Evolutionary conservation across 495 filamentous ascomycete genomes (phyloP).

Genomic region (Glutinoglossum americanum): DNA sequence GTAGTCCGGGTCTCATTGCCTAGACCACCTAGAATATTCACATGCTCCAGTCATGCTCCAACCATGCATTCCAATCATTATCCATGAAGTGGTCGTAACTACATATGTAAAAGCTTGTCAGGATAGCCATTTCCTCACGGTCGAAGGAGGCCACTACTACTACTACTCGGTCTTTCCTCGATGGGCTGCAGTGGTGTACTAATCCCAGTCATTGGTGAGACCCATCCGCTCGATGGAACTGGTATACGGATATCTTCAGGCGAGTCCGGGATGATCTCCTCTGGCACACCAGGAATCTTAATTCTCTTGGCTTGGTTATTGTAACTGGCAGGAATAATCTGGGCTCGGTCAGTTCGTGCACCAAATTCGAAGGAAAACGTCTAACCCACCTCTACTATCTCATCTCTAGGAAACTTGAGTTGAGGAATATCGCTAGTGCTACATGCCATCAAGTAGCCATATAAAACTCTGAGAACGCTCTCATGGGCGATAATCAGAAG

Average conservation of each 20-base stretch:
- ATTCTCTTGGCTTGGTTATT: slow-evolving; percentile 87
- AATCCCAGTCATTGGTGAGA: slow-evolving; percentile 26
- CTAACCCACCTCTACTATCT: slow-evolving; percentile 66
- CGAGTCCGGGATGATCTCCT: slow-evolving; percentile 43
- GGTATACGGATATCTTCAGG: slow-evolving; percentile 74
- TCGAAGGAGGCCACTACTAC: not conserved
- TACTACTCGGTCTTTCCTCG: not conserved
- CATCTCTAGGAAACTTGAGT: slow-evolving; percentile 82
- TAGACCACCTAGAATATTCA: no score
- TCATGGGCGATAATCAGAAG: slow-evolving; percentile 96
- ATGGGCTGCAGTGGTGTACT: slow-evolving; percentile 18
- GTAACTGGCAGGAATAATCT: slow-evolving; percentile 93
- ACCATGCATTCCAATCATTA: not conserved
- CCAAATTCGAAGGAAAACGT: not conserved
- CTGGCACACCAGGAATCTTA: slow-evolving; percentile 42
- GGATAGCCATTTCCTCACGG: not conserved
- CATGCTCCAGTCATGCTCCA: not conserved
- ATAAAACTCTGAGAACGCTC: slow-evolving; percentile 84
- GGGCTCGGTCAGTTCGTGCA: not conserved
- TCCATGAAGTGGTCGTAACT: not conserved
- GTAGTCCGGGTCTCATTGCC: no score
- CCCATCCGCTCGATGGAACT: slow-evolving; percentile 37
- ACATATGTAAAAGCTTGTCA: not conserved
- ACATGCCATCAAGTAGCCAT: slow-evolving; percentile 97
- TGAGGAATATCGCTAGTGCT: slow-evolving; percentile 88